Evolutionary conservation across 1,284 basidiomycete genomes (phyloP).

Genomic region (Fomitiporia mediterranea): DNA sequence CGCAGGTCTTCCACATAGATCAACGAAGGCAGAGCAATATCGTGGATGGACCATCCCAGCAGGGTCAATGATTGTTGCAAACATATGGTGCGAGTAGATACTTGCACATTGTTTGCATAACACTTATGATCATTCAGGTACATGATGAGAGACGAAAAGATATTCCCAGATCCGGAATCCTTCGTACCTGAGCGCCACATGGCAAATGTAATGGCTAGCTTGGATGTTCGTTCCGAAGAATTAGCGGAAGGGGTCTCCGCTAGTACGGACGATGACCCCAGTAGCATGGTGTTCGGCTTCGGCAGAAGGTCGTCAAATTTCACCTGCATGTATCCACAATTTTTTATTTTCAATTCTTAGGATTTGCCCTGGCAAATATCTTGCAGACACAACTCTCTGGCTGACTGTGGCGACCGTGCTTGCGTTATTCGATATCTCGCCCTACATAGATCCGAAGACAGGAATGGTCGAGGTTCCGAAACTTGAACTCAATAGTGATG

Average conservation of each 20-base stretch:
- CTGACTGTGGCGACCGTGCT: slow-evolving; percentile 13
- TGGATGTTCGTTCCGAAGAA: neutral
- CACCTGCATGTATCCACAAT: neutral
- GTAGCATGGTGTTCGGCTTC: neutral
- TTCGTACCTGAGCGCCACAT: slow-evolving; percentile 9
- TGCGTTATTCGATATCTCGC: slow-evolving; percentile 14
- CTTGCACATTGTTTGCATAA: neutral
- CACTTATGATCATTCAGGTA: neutral
- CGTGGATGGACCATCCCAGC: slow-evolving; percentile 4
- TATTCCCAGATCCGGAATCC: slow-evolving; percentile 12
- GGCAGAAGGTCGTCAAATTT: neutral
- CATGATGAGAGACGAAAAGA: slow-evolving; percentile 14
- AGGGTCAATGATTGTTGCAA: slow-evolving; percentile 5
- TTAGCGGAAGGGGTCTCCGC: too few relatives aligned
- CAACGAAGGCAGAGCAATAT: neutral
- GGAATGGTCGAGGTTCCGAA: neutral
- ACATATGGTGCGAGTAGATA: neutral
- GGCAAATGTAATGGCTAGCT: neutral
- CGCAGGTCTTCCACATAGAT: slow-evolving; percentile 1
- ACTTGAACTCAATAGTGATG: neutral
- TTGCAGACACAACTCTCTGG: slow-evolving; percentile 15
- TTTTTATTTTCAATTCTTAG: neutral
- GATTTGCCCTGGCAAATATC: slow-evolving; percentile 9
- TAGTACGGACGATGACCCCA: neutral
- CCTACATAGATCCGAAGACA: slow-evolving; percentile 3